Percentiles rank a stretch among this genome's conserved stretches.
These are phyloP conservation scores for Cladophialophora carrionii DNA, from an alignment of 2,329 filamentous ascomycete species.

Conservation along the genomic window DNA sequence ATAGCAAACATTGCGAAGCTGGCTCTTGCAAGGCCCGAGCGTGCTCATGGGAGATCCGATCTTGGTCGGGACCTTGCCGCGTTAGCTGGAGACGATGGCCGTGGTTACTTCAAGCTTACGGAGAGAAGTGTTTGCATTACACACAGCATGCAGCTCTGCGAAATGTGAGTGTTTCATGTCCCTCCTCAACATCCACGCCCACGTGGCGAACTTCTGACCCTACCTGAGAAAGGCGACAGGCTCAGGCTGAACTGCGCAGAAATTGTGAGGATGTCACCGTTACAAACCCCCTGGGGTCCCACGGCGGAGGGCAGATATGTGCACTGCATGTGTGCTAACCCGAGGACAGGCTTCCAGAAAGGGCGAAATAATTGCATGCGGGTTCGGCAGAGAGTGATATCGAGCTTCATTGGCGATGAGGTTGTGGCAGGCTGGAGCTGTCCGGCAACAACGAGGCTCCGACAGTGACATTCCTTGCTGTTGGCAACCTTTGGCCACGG, in stretches of 20 bases:
- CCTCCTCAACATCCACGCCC: conserved; percentile 16
- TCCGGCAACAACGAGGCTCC: background rate
- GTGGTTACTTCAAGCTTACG: background rate
- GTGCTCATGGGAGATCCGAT: background rate
- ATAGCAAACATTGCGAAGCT: conserved; percentile 22
- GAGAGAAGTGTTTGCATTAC: background rate
- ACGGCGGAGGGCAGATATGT: conserved; percentile 8
- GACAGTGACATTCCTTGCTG: conserved; percentile 5
- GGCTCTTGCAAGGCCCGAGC: background rate
- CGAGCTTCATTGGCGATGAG: conserved; percentile 2
- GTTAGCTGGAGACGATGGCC: background rate
- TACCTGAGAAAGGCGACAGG: conserved; percentile 2
- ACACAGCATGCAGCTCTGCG: conserved; percentile 14
- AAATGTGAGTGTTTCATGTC: conserved; percentile 21
- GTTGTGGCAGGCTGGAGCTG: background rate
- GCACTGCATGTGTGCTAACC: conserved; percentile 1
- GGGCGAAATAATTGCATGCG: background rate
- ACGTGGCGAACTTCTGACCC: conserved; percentile 12
- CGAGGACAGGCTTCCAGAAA: conserved; percentile 20
- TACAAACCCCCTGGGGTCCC: background rate
- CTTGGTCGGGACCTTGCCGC: background rate
- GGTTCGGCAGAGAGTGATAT: conserved; percentile 2
- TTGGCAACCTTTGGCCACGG: background rate
- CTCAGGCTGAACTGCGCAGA: background rate
- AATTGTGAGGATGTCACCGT: background rate